A percentile compares a stretch with the other conserved stretches of the same genome.
Conservation (phyloP, 441 rosid species). For the Mallotus repandus region DNA sequence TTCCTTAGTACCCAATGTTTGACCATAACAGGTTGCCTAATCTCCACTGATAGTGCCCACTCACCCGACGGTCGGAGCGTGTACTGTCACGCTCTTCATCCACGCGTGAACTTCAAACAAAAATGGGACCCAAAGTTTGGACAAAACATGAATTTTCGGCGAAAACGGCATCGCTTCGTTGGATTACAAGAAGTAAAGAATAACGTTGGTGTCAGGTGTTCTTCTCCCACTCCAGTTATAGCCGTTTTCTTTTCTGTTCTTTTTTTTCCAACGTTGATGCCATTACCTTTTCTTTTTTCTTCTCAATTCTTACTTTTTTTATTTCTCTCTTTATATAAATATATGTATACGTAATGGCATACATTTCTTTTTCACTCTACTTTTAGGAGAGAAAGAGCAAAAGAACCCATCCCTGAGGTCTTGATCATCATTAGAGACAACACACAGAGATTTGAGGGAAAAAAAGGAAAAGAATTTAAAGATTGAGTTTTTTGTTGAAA, state of each 20-base stretch:
- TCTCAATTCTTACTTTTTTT: conserved; percentile 11
- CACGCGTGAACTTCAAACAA: conserved; percentile 1
- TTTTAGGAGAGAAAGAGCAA: conserved; percentile 13
- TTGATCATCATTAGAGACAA: conserved; percentile 30
- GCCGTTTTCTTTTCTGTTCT: conserved; percentile 52
- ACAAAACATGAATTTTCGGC: neutral
- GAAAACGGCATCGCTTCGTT: conserved; percentile 28
- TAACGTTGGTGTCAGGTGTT: conserved; percentile 47
- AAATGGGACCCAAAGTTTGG: neutral
- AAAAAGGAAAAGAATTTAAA: neutral
- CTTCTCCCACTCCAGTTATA: conserved; percentile 11
- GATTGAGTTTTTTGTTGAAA: conserved; percentile 9
- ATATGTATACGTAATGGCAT: conserved; percentile 4
- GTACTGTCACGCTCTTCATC: conserved; percentile 2
- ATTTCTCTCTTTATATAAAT: conserved; percentile 5
- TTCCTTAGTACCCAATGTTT: neutral
- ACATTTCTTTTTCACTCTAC: conserved; percentile 28
- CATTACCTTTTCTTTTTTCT: conserved; percentile 12
- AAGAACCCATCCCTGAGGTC: conserved; percentile 3
- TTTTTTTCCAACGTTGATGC: conserved; percentile 34
- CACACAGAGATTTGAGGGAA: conserved; percentile 12
- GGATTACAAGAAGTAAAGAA: conserved; percentile 26
- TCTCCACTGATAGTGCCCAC: conserved; percentile 28
- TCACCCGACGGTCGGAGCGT: conserved; percentile 32
- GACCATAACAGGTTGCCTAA: conserved; percentile 19